These are phyloP conservation scores for Nyctanthes arbortristis DNA, from an alignment of 257 asterid genomes.

Conservation along the genomic window DNA sequence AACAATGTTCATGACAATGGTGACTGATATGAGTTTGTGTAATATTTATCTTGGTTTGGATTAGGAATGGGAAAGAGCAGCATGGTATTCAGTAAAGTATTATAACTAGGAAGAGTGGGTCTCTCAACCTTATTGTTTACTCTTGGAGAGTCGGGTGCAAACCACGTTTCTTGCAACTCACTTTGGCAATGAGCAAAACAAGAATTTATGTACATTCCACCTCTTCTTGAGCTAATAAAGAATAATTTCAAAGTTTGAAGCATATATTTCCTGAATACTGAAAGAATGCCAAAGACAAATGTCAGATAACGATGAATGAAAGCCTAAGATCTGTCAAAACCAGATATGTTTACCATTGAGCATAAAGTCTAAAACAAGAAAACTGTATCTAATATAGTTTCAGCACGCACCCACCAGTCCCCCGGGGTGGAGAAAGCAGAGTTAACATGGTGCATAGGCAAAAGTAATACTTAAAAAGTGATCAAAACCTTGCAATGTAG, in stretches of 20 bases:
- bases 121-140: constrained; percentile 62
- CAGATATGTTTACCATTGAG: not conserved
- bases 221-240: constrained; percentile 59
- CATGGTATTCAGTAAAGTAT: not conserved
- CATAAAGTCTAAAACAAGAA: not conserved
- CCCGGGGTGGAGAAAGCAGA: not conserved
- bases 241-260: constrained; percentile 52
- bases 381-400: not conserved
- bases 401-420: too few relatives aligned
- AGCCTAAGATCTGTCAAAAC: not conserved
- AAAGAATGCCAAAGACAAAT: constrained; percentile 7
- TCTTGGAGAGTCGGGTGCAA: constrained; percentile 73
- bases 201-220: constrained; percentile 89
- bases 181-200: constrained; percentile 97
- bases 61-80: not conserved
- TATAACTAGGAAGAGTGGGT: not conserved
- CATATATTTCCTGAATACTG: constrained; percentile 86
- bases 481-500: constrained; percentile 70
- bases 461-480: not conserved
- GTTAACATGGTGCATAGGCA: not conserved
- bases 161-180: constrained; percentile 86
- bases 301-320: not conserved
- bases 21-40: not conserved
- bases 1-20: not conserved
- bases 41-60: too few relatives aligned